Percentiles rank a stretch among this genome's conserved stretches.
These are phyloP conservation scores for Dothideomycetidae sp. DNA, from an alignment of 2,329 filamentous ascomycete genomes.

Conservation along the genomic window DNA sequence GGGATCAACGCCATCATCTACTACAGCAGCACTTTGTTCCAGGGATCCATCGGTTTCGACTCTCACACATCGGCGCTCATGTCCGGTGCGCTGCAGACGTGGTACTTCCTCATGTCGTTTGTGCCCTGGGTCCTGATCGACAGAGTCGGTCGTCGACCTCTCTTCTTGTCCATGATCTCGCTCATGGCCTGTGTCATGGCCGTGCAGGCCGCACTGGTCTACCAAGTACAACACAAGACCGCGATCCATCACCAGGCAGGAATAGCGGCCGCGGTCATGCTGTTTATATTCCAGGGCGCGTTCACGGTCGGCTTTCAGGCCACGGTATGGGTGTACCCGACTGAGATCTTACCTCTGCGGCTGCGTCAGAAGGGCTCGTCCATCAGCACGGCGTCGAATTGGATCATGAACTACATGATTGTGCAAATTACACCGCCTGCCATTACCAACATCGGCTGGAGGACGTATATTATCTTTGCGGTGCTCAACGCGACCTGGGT, in stretches of 20 bases:
- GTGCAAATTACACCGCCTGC: conserved; percentile 48
- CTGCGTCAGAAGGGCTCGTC: conserved; percentile 21
- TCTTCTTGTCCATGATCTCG: conserved; percentile 38
- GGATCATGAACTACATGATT: conserved; percentile 15
- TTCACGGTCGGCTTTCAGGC: conserved; percentile 47
- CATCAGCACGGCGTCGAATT: conserved; percentile 22
- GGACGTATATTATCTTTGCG: conserved; percentile 43
- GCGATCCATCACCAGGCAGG: conserved; percentile 16
- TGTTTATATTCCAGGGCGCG: conserved; percentile 50
- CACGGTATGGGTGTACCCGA: conserved; percentile 48
- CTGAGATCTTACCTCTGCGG: conserved; percentile 44
- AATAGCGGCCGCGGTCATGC: conserved; percentile 33
- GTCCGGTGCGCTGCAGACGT: conserved; percentile 24
- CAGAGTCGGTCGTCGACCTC: conserved; percentile 37
- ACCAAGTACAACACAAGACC: conserved; percentile 19
- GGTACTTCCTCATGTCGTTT: conserved; percentile 27
- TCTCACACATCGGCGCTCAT: conserved; percentile 18
- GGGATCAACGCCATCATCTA: conserved; percentile 21
- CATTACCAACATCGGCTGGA: conserved; percentile 40
- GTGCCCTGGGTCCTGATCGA: conserved; percentile 36
- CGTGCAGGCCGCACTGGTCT: conserved; percentile 34
- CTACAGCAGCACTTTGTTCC: conserved; percentile 19
- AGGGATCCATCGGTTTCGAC: conserved; percentile 17
- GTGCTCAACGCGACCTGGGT: conserved; percentile 20
- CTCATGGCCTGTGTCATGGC: conserved; percentile 52